phyloP scores from a whole-genome alignment of 306 rosid genomes.

The Echinosophora koreensis region DNA sequence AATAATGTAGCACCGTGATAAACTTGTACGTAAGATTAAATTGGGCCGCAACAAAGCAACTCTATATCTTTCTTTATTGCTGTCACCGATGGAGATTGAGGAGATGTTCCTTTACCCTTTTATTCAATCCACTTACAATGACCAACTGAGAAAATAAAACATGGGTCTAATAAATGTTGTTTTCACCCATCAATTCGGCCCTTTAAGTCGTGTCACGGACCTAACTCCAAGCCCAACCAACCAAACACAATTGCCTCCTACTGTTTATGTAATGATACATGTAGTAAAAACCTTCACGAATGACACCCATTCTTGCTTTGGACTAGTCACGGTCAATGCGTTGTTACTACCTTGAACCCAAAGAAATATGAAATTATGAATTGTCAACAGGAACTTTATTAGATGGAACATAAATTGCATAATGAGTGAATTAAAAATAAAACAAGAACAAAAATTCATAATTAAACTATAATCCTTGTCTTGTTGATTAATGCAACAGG shows the following conservation, averaged over 20 bases:
- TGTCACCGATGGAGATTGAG: not conserved
- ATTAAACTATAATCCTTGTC: not conserved
- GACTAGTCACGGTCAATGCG: not conserved
- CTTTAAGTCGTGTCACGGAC: constrained; percentile 43
- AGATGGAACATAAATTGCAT: constrained; percentile 1
- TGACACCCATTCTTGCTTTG: constrained; percentile 18
- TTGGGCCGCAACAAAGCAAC: not conserved
- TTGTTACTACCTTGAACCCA: not conserved
- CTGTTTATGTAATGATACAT: too few species aligned
- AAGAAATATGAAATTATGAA: not conserved
- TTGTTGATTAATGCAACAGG: constrained; percentile 52
- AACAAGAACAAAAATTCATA: not conserved
- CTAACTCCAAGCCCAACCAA: constrained; percentile 41
- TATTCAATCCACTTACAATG: constrained; percentile 38
- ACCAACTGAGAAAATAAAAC: not conserved
- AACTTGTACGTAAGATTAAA: not conserved
- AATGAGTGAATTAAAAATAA: not conserved
- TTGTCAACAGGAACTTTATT: not conserved
- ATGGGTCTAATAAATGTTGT: constrained; percentile 39
- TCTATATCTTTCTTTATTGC: constrained; percentile 28
- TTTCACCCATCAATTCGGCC: constrained; percentile 24
- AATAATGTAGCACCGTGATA: too few species aligned
- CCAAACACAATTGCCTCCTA: not conserved
- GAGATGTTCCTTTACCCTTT: not conserved
- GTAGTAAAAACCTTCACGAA: constrained; percentile 23